Evolutionary conservation across 1,284 basidiomycete species (phyloP).

Genomic region (Schizophyllum commune): DNA sequence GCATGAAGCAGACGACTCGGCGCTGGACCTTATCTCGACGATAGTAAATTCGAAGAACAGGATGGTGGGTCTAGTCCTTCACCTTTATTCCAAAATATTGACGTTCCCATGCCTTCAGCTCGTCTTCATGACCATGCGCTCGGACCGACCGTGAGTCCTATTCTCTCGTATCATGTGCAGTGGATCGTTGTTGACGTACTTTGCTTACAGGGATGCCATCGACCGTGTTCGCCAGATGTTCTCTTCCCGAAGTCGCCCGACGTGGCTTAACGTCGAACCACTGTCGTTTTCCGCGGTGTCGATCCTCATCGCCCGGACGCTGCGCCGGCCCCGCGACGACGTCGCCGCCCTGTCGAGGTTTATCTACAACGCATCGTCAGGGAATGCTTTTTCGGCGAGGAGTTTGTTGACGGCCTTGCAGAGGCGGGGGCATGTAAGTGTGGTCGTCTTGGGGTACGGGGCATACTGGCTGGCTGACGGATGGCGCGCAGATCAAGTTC

Average conservation of each 20-base stretch:
- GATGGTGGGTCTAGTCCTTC: conserved; percentile 34
- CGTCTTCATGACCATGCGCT: conserved; percentile 57
- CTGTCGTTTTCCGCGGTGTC: conserved; percentile 47
- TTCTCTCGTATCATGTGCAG: not conserved
- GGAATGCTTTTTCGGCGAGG: conserved; percentile 60
- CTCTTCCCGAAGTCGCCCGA: conserved; percentile 42
- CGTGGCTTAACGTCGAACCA: conserved; percentile 60
- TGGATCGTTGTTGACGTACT: conserved; percentile 1
- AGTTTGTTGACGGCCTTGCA: conserved; percentile 53
- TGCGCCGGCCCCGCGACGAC: conserved; percentile 53
- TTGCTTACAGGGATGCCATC: conserved; percentile 30
- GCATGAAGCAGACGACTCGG: conserved; percentile 67
- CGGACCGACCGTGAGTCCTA: conserved; percentile 41
- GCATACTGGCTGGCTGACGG: conserved; percentile 2
- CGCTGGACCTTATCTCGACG: conserved; percentile 55
- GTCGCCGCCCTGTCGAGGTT: conserved; percentile 45
- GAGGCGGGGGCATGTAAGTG: conserved; percentile 44
- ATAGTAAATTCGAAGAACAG: conserved; percentile 56
- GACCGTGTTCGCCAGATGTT: conserved; percentile 51
- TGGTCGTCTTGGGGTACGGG: not conserved
- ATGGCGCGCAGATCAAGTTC: conserved; percentile 40
- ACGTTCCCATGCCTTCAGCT: conserved; percentile 30
- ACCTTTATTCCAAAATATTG: conserved; percentile 1
- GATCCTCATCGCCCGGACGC: conserved; percentile 49
- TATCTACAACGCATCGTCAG: conserved; percentile 47